A percentile compares a stretch with the other conserved stretches of the same genome.
These are phyloP conservation scores for Cladosporium sphaerospermum DNA, from an alignment of 2,329 filamentous ascomycete species.

Conservation along the genomic window DNA sequence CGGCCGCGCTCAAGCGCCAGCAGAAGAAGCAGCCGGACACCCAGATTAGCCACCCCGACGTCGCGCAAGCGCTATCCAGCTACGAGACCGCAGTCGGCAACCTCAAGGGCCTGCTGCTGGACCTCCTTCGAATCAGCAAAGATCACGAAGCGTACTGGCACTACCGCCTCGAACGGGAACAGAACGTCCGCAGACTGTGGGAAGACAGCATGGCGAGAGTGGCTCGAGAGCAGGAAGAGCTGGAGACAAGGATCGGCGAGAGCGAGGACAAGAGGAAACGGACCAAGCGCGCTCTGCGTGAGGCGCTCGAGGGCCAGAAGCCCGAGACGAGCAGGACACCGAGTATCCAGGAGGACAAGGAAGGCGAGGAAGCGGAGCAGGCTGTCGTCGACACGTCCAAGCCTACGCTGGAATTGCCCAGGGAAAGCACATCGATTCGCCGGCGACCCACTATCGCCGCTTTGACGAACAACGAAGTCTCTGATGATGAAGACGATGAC, in stretches of 20 bases:
- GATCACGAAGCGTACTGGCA: conserved; percentile 98
- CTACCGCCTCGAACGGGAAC: conserved; percentile 84
- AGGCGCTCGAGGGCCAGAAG: conserved; percentile 60
- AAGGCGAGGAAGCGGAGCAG: conserved; percentile 2
- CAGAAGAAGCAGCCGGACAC: conserved; percentile 62
- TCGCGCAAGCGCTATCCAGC: conserved; percentile 70
- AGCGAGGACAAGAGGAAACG: conserved; percentile 83
- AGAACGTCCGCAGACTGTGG: conserved; percentile 90
- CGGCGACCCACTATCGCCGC: conserved; percentile 64
- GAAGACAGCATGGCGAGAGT: conserved; percentile 98
- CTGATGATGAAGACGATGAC: conserved; percentile 74
- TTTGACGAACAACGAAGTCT: conserved; percentile 60
- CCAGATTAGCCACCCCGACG: conserved; percentile 67
- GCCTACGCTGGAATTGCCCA: conserved; percentile 20
- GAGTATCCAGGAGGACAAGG: conserved; percentile 6
- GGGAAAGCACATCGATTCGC: conserved; percentile 27
- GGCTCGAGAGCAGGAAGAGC: conserved; percentile 86
- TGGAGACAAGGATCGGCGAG: conserved; percentile 81
- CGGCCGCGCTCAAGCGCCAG: conserved; percentile 71
- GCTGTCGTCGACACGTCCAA: conserved; percentile 6
- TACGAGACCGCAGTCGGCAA: conserved; percentile 89
- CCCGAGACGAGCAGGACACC: conserved; percentile 2
- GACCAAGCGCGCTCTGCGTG: conserved; percentile 82
- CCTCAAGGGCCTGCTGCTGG: conserved; percentile 74
- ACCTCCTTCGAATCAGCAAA: conserved; percentile 83